Percentiles rank a stretch among this genome's conserved stretches.
Conservation (phyloP, 306 rosid species). For the Potentilla sterilis region DNA sequence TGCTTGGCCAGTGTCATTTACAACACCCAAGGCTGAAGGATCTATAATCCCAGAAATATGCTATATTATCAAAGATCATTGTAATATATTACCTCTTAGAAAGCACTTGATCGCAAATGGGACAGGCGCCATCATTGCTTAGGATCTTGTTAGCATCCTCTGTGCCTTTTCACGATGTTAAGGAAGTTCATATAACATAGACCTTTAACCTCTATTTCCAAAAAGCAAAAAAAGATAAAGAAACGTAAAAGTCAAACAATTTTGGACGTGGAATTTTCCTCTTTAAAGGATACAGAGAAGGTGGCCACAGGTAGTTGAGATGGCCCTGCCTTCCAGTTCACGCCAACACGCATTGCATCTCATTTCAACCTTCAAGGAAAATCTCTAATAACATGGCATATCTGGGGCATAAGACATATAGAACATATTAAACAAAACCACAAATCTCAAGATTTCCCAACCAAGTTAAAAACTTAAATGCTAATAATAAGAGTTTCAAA, state of each 20-base stretch:
- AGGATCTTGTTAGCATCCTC: conserved; percentile 96
- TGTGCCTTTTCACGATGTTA: conserved; percentile 60
- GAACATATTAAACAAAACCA: conserved; percentile 36
- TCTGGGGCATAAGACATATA: conserved; percentile 18
- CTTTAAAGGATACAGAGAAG: conserved; percentile 72
- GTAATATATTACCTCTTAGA: conserved; percentile 69
- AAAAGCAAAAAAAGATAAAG: not conserved
- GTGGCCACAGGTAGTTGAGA: conserved; percentile 94
- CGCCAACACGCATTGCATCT: conserved; percentile 99
- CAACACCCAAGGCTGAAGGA: not conserved
- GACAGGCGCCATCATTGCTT: conserved; percentile 90
- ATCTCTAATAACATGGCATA: conserved; percentile 38
- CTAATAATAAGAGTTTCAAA: conserved; percentile 10
- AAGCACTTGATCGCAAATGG: conserved; percentile 94
- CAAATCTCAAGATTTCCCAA: conserved; percentile 19
- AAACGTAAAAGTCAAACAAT: not conserved
- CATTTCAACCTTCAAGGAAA: conserved; percentile 55
- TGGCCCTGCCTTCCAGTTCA: conserved; percentile 88
- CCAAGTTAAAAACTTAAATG: not conserved
- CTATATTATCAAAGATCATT: not conserved
- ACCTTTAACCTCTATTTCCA: not conserved
- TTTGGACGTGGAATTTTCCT: conserved; percentile 9
- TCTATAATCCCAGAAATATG: conserved; percentile 9
- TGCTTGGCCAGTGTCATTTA: not conserved
- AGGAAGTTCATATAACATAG: conserved; percentile 37